Percentiles rank a stretch among this genome's conserved stretches.
Conservation (phyloP, 2,329 filamentous ascomycete genomes). For the Epichloe elymi region DNA sequence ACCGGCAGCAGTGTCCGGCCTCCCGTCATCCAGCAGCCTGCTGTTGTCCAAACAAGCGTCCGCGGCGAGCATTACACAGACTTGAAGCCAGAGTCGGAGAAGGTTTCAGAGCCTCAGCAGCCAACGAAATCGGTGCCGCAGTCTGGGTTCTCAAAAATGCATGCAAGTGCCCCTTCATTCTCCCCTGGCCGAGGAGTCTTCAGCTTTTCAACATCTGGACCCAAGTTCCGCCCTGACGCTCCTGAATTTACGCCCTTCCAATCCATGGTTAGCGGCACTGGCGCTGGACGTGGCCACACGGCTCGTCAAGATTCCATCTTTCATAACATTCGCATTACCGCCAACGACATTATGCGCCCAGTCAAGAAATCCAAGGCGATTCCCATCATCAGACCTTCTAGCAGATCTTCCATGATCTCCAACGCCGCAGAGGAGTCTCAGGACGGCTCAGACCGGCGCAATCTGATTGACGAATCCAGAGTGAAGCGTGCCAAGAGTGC, state of each 20-base stretch:
- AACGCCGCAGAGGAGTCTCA: conserved; percentile 11
- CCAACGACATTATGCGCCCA: conserved; percentile 50
- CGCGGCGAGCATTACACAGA: not conserved
- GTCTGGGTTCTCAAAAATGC: conserved; percentile 40
- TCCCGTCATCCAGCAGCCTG: conserved; percentile 25
- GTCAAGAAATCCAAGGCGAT: conserved; percentile 69
- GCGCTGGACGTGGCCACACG: conserved; percentile 33
- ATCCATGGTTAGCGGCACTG: conserved; percentile 29
- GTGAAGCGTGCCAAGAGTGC: conserved; percentile 61
- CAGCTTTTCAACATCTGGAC: conserved; percentile 53
- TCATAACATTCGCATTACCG: conserved; percentile 50
- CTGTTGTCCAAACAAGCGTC: conserved; percentile 28
- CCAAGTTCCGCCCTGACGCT: conserved; percentile 63
- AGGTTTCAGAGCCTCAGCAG: conserved; percentile 7
- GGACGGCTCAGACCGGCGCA: conserved; percentile 38
- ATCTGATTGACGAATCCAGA: conserved; percentile 48
- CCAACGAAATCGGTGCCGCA: conserved; percentile 15
- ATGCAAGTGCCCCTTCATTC: conserved; percentile 57
- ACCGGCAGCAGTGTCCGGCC: conserved; percentile 34
- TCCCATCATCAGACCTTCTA: conserved; percentile 60
- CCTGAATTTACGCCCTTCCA: conserved; percentile 58
- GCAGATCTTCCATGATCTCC: conserved; percentile 27
- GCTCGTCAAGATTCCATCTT: conserved; percentile 46
- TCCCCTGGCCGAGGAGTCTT: conserved; percentile 53
- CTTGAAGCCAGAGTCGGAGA: not conserved